These are phyloP conservation scores for Irpex rosettiformis DNA, from an alignment of 1,284 basidiomycete species.

Conservation along the genomic window DNA sequence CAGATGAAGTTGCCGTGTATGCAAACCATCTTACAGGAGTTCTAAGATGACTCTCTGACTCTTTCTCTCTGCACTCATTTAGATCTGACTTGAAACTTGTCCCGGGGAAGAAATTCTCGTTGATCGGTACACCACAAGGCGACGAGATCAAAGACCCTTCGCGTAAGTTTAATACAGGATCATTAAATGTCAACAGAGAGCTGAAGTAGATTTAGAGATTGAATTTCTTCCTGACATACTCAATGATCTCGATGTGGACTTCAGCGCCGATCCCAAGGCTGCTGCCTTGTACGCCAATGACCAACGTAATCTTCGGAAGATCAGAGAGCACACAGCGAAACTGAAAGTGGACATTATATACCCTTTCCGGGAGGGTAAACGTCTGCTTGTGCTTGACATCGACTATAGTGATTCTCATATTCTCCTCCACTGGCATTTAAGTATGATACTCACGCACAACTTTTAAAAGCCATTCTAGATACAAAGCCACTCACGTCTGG, in stretches of 20 bases:
- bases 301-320: slow-evolving; percentile 73
- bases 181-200: neutral
- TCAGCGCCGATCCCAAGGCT: slow-evolving; percentile 57
- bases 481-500: slow-evolving; percentile 79
- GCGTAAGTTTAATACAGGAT: slow-evolving; percentile 26
- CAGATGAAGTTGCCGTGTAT: slow-evolving; percentile 68
- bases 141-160: slow-evolving; percentile 80
- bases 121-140: slow-evolving; percentile 81
- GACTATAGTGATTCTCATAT: slow-evolving; percentile 67
- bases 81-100: slow-evolving; percentile 60
- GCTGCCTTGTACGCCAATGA: slow-evolving; percentile 65
- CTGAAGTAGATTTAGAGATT: slow-evolving; percentile 48
- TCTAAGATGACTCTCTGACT: slow-evolving; percentile 3
- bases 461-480: slow-evolving; percentile 65
- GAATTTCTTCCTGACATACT: slow-evolving; percentile 68
- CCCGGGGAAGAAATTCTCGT: slow-evolving; percentile 69
- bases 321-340: slow-evolving; percentile 67
- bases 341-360: slow-evolving; percentile 73
- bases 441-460: neutral
- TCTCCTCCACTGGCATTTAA: neutral
- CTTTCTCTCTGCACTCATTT: neutral
- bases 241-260: slow-evolving; percentile 80
- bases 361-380: slow-evolving; percentile 73
- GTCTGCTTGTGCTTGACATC: slow-evolving; percentile 81
- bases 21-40: slow-evolving; percentile 18